Conservation (phyloP, 148 eudicot genomes). For the Chenopodium formosanum region DNA sequence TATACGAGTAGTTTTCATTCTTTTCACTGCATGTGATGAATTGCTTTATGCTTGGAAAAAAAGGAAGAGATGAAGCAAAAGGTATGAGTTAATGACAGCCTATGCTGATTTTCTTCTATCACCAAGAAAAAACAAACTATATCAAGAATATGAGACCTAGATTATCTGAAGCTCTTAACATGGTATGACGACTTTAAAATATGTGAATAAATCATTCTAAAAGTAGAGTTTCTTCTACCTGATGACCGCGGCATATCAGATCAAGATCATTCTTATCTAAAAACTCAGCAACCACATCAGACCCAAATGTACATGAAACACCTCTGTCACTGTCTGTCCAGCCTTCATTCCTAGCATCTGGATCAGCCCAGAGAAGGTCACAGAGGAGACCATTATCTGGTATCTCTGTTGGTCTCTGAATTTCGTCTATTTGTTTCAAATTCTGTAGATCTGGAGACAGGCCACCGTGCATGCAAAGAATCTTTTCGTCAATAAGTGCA, state of each 20-base stretch:
- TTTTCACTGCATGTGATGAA: not conserved
- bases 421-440: conserved; percentile 64
- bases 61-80: not conserved
- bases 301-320: conserved; percentile 86
- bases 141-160: not conserved
- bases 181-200: not conserved
- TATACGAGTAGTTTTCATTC: not conserved
- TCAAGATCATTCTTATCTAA: conserved; percentile 76
- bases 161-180: not conserved
- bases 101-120: not conserved
- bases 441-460: conserved; percentile 65
- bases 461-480: conserved; percentile 93
- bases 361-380: conserved; percentile 94
- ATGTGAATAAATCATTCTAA: not conserved
- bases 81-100: not conserved
- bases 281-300: conserved; percentile 74
- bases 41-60: not conserved
- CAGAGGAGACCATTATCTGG: conserved; percentile 84
- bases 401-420: conserved; percentile 74
- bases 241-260: conserved; percentile 91
- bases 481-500: conserved; percentile 80
- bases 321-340: conserved; percentile 94
- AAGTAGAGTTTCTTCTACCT: conserved; percentile 42
- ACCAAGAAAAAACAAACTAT: too few relatives aligned
- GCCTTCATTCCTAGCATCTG: conserved; percentile 58